These are phyloP conservation scores for Sonneratia alba DNA, from an alignment of 345 rosid genomes.

Conservation along the genomic window DNA sequence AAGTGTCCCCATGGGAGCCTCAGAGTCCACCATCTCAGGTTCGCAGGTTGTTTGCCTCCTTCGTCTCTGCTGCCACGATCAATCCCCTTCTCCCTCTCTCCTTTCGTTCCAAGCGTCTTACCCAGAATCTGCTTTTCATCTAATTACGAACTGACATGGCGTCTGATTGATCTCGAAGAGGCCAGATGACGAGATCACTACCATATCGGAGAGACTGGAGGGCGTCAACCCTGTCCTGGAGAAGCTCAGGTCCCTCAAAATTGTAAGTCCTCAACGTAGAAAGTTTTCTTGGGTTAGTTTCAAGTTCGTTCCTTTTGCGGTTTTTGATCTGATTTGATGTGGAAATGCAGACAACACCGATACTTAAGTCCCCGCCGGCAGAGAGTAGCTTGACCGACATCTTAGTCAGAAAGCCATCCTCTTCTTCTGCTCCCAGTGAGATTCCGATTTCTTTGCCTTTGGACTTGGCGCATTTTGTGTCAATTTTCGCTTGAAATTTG, in stretches of 20 bases:
- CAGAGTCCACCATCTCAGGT: neutral
- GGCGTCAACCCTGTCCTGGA: conserved; percentile 62
- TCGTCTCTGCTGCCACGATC: neutral
- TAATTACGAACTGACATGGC: neutral
- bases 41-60: neutral
- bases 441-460: neutral
- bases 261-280: conserved; percentile 34
- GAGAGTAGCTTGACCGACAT: conserved; percentile 93
- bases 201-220: conserved; percentile 56
- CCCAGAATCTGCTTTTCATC: neutral
- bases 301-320: neutral
- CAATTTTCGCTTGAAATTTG: neutral
- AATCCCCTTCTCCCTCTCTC: neutral
- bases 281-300: neutral
- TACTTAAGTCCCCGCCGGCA: conserved; percentile 51
- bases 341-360: conserved; percentile 52
- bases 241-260: conserved; percentile 63
- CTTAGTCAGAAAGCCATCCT: conserved; percentile 61
- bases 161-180: conserved; percentile 14
- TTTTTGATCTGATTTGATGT: neutral
- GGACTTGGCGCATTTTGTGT: neutral
- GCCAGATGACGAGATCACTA: conserved; percentile 62
- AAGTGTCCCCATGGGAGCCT: neutral
- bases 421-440: conserved; percentile 50
- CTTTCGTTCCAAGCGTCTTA: neutral